These are phyloP conservation scores for Pseudogymnoascus sp. DNA, from an alignment of 2,329 filamentous ascomycete species.

Conservation along the genomic window DNA sequence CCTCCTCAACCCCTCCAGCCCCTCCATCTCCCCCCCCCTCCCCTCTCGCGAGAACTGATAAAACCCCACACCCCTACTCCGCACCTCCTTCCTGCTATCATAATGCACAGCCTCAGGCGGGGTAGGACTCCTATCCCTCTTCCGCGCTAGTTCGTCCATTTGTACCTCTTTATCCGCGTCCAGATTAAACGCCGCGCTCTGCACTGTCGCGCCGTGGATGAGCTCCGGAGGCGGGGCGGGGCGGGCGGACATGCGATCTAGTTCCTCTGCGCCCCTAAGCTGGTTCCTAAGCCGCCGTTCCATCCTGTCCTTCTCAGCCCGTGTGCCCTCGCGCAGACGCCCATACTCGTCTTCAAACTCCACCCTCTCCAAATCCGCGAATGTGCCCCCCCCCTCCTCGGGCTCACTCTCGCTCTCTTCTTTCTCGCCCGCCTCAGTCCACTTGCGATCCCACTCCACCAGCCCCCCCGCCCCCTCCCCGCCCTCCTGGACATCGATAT, in stretches of 20 bases:
- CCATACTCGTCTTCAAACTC: constrained; percentile 93
- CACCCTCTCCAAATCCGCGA: constrained; percentile 46
- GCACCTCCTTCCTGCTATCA: constrained; percentile 72
- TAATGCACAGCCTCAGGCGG: constrained; percentile 79
- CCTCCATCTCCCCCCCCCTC: too few species aligned
- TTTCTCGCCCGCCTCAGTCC: constrained; percentile 59
- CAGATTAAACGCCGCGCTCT: constrained; percentile 73
- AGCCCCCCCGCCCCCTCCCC: constrained; percentile 55
- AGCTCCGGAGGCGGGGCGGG: constrained; percentile 60
- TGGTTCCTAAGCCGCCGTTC: constrained; percentile 47
- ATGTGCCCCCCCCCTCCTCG: constrained; percentile 30
- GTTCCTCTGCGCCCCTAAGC: constrained; percentile 47
- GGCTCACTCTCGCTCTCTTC: constrained; percentile 29
- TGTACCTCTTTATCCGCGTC: constrained; percentile 52
- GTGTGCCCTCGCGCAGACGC: constrained; percentile 65
- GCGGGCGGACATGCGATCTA: constrained; percentile 60
- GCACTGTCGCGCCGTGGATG: constrained; percentile 80
- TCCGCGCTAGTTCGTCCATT: constrained; percentile 72
- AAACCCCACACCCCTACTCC: too few species aligned
- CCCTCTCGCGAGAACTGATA: too few species aligned
- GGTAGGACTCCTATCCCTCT: constrained; percentile 70
- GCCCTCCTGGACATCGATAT: constrained; percentile 49
- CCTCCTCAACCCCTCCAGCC: too few species aligned
- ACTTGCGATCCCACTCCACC: constrained; percentile 94
- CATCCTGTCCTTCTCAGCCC: constrained; percentile 56